Evolutionary conservation across 192 early-diverging fungal species (phyloP), one percentile per base, ranked within the genome.

Genomic region (Thamnidium elegans): DNA sequence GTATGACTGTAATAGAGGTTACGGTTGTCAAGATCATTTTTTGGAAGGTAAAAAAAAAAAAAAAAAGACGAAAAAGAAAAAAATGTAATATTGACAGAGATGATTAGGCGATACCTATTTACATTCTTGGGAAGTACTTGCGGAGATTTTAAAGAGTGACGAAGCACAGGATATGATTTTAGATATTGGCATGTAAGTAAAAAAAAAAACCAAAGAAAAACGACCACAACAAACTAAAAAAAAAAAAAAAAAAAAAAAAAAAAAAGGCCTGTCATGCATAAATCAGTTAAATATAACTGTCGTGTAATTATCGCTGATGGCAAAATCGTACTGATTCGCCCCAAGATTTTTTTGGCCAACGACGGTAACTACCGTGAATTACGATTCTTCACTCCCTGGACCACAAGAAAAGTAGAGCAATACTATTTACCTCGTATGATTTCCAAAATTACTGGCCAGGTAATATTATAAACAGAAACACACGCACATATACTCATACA

Each of bases 11-110:
- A 31, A 65, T 62, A 89, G 88, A 4, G 97, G 97, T 23, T 99
- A 99, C 72, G 96, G 96, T 11, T 99, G 97, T 83, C 89, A 92
- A 60, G 97, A 99, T 76, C 97, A 99, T 62, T 98, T 98, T 73
- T 77, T 95, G 34, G 97, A 99, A 84, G 82, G 89, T 89, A 72
- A 19, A 52, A 31, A 10, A 50, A 30, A 13, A 20, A n/a, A 15
- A 50, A 4, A 30, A 1, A 21, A 14, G n/a, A n/a, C n/a, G n/a
- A n/a, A n/a, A n/a, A n/a, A n/a, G n/a, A n/a, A 7, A 21, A 4
- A 17, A 30, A 7, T 47, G 20, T 43, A 31, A 21, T 17, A 8
- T 44, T 9, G n/a, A 19, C 34, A 20, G 34, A 34, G 9, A 19
- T 13, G 9, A 10, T 23, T 39, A 92, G 90, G 84, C 54, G 97